Base-by-base conservation (phyloP, 2,329 filamentous ascomycete genomes). In the Bipolaris oryzae region DNA sequence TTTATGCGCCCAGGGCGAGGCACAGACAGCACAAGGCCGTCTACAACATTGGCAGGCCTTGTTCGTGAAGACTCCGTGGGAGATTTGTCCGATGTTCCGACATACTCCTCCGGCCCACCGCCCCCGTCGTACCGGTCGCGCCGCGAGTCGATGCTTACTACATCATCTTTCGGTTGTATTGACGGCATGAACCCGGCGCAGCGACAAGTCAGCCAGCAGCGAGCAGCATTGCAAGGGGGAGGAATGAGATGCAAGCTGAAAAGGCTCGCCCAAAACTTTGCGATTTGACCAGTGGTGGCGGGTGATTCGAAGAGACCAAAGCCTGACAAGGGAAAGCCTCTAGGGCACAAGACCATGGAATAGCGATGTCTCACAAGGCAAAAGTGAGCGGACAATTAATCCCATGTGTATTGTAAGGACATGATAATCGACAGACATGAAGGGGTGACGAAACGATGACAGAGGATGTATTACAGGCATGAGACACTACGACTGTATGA, bases 121-220 rank as follows among this genome's bases (percentile, higher is more conserved):
- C 73, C 72, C 9, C 73, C 73, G n/a, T 72, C 73, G 0, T 75
- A 75, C 52, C 66, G 66, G 20, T 74, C 73, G 13, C 69, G 63
- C 2, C 60, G 71, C 7, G 67, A 55, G 3, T 75, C 73, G n/a
- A 55, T 70, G 1, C 55, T 67, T 41, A 69, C 69, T 3, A 73
- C 68, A 7, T 75, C 73, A 10, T 75, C 73, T 3, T 75, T 75
- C 38, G 73, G 72, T 5, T 75, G 72, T 47, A 65, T 75, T 9
- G 72, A 75, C 46, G 72, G 71, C 3, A 70, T 74, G 67, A 69
- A 63, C 35, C 39, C 61, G 20, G 63, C 63, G 20, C 69, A 69
- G 39, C 59, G 71, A 47, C 65, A 69, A 38, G 58, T 65, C 35
- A 69, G 67, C 48, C 69, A 71, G 46, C 66, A 68, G 39, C 58